Evolutionary conservation across 2,329 filamentous ascomycete species (phyloP).

Genomic region (Diaporthe destruens): DNA sequence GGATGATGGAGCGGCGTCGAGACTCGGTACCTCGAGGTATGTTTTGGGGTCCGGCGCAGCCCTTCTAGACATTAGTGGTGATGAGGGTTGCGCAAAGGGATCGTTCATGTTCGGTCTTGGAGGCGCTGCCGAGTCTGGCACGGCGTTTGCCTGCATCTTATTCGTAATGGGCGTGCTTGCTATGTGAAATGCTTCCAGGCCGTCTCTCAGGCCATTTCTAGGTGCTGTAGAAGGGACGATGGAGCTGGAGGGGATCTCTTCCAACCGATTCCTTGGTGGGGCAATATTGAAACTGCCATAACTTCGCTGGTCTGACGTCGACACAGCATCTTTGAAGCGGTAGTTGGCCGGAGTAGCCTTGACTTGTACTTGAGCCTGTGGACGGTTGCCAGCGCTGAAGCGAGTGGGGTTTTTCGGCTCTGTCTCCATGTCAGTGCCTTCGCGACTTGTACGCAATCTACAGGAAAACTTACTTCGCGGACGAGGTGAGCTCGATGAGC

Average conservation of each 20-base stretch:
- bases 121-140: conserved; percentile 38
- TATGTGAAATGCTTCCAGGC: conserved; percentile 42
- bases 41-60: conserved; percentile 8
- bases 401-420: conserved; percentile 66
- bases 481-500: conserved; percentile 58
- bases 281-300: conserved; percentile 44
- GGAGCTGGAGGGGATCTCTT: conserved; percentile 44
- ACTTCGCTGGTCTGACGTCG: conserved; percentile 48
- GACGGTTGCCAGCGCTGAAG: conserved; percentile 47
- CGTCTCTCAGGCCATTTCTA: conserved; percentile 33
- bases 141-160: conserved; percentile 47
- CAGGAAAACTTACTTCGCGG: conserved; percentile 60
- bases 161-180: conserved; percentile 42
- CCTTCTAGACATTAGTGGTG: conserved; percentile 42
- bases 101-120: conserved; percentile 14
- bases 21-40: conserved; percentile 24
- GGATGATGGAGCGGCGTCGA: conserved; percentile 34
- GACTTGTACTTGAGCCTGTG: conserved; percentile 56
- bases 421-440: conserved; percentile 45
- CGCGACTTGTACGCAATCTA: background rate
- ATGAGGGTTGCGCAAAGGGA: conserved; percentile 41
- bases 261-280: conserved; percentile 21
- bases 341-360: conserved; percentile 70
- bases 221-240: conserved; percentile 47
- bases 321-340: conserved; percentile 65